Evolutionary conservation across 495 filamentous ascomycete genomes (phyloP), one percentile per base, ranked within the genome.

Genomic region (Neurospora sp.): DNA sequence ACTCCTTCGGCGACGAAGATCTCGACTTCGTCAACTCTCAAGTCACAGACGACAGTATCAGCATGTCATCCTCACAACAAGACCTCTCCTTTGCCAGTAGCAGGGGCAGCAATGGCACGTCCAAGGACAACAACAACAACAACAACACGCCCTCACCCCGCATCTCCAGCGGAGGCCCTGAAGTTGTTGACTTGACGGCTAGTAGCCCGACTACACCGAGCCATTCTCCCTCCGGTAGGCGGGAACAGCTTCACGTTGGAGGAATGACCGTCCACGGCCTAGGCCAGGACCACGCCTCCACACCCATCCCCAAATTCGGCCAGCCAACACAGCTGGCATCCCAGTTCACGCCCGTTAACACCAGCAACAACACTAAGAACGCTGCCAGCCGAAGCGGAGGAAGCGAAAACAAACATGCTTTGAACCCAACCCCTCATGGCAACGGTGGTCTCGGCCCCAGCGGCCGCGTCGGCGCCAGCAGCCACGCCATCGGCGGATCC

Each of bases 1-100:
- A 41, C 18, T 82, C 79, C 46, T 81, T 82, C 37, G 77, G 78
- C 71, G 81, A 82, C 78, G 77, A 82, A 39, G 81, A 82, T 69
- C 78, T 82, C 73, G 75, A 81, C 3, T 27, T 78, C 27, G 74
- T 82, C 38, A 81, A 75, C 74, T 82, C 81, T 0, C 81, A 82
- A 70, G 54, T 8, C 23, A 35, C 54, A 37, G 54, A 66, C 27
- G 54, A 37, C 27, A 35, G 54, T 16, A 66, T 35, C 27, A 18
- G 54, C 54, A 66, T 66, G 54, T 66, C 54, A 66, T 66, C 54
- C 6, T 66, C 54, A 37, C 54, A 35, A 35, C 27, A 66, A 66
- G 27, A 66, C 14, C 54, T 66, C 12, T 66, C 54, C 54, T 35
- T 35, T 9, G 54, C 54, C 54, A 62, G 54, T 2, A 31, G 54